Evolutionary conservation across 192 early-diverging fungal species (phyloP), one percentile per base, ranked within the genome.

Genomic region (Cladochytrium replicatum): DNA sequence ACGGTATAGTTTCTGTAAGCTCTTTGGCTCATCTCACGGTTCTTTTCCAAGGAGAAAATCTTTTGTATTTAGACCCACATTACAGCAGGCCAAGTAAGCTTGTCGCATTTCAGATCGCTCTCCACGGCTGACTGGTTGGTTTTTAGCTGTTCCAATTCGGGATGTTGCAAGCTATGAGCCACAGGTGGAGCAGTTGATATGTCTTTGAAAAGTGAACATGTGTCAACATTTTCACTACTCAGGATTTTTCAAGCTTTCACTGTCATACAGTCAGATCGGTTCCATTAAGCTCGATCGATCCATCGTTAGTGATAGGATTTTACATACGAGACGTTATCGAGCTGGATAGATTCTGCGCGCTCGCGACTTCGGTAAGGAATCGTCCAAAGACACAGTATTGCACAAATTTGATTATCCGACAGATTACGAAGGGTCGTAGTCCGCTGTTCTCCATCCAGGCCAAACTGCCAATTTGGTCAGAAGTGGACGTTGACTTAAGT

Each of bases 51-150:
- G 83, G 66, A 22, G 70, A 82, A 57, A 82, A 87, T 21, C 55
- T 98, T 6, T 69, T 93, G 3, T 98, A 93, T 54, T 69, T 93
- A 31, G 95, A 98, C 52, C 93, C 95, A 19, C 95, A 98, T 61
- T 84, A 76, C 49, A 80, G 85, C 17, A 77, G 91, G 17, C 80
- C 82, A 60, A 59, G 79, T 83, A 64, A 58, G 44, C n/a, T n/a
- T n/a, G n/a, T n/a, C n/a, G n/a, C n/a, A n/a, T n/a, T n/a, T n/a
- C n/a, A n/a, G n/a, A n/a, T n/a, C n/a, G n/a, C n/a, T n/a, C n/a
- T n/a, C n/a, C n/a, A n/a, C n/a, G n/a, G n/a, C n/a, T n/a, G n/a
- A n/a, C n/a, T n/a, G n/a, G n/a, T n/a, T n/a, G n/a, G n/a, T n/a
- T n/a, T n/a, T n/a, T n/a, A n/a, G n/a, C n/a, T 23, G 32, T 47